Evolutionary conservation across 306 rosid genomes (phyloP).

Genomic region (Echinosophora koreensis): DNA sequence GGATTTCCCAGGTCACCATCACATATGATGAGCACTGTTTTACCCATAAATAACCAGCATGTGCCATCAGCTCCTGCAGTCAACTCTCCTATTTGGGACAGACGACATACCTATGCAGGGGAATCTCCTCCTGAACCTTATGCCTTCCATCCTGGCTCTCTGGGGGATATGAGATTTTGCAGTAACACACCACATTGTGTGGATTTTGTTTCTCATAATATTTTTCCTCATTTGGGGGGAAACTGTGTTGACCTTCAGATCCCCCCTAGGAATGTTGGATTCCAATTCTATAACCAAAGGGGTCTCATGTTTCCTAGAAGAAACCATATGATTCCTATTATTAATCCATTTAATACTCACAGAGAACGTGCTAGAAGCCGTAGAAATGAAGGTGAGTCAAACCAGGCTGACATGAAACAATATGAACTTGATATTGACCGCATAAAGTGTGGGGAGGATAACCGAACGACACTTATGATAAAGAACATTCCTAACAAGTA

Average conservation of each 20-base stretch:
- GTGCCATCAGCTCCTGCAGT: slow-evolving; percentile 63
- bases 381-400: slow-evolving; percentile 61
- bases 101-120: slow-evolving; percentile 56
- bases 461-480: slow-evolving; percentile 77
- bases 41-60: slow-evolving; percentile 55
- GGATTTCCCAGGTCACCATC: slow-evolving; percentile 61
- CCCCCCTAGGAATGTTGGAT: slow-evolving; percentile 52
- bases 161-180: slow-evolving; percentile 56
- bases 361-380: slow-evolving; percentile 66
- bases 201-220: slow-evolving; percentile 56
- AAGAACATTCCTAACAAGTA: slow-evolving; percentile 90
- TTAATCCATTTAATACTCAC: slow-evolving; percentile 58
- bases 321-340: slow-evolving; percentile 56
- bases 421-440: slow-evolving; percentile 70
- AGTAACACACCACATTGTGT: slow-evolving; percentile 49
- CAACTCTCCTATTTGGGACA: slow-evolving; percentile 61
- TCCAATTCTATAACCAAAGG: slow-evolving; percentile 43
- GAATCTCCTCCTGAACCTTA: slow-evolving; percentile 61
- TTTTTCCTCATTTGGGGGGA: slow-evolving; percentile 62
- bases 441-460: slow-evolving; percentile 63
- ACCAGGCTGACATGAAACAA: slow-evolving; percentile 62
- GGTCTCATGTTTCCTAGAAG: slow-evolving; percentile 56
- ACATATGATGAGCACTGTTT: slow-evolving; percentile 54
- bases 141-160: slow-evolving; percentile 55
- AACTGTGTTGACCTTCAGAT: slow-evolving; percentile 52